phyloP scores from a whole-genome alignment of 495 filamentous ascomycete genomes.

The Chaetomium cochliodes region DNA sequence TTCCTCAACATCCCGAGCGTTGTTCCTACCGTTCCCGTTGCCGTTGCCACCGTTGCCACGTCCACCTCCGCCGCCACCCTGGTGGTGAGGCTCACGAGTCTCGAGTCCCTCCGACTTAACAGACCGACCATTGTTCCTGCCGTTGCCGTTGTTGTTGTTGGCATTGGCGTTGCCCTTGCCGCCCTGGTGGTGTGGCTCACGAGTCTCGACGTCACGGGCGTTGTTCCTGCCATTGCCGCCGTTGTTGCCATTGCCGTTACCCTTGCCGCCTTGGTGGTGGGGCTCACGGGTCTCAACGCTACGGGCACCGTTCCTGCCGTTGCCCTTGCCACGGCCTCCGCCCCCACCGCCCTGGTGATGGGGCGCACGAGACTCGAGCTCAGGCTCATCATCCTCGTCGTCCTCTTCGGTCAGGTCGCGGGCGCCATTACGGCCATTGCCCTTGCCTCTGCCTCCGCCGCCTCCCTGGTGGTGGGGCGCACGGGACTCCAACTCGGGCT shows the following conservation, averaged over 20 bases:
- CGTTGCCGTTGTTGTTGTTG: background rate
- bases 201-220: background rate
- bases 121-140: background rate
- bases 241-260: background rate
- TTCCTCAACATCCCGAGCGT: background rate
- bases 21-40: background rate
- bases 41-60: background rate
- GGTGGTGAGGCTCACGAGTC: slow-evolving; percentile 7
- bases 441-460: background rate
- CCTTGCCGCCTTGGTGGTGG: background rate
- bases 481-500: background rate
- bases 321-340: background rate
- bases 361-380: background rate
- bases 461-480: background rate
- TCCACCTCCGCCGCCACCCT: background rate
- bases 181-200: slow-evolving; percentile 9
- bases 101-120: too few relatives aligned
- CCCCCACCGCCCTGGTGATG: slow-evolving; percentile 2
- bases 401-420: background rate
- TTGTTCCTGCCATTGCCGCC: background rate
- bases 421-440: background rate
- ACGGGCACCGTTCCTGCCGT: background rate
- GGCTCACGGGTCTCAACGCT: background rate
- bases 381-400: background rate
- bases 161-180: background rate